Evolutionary conservation across 2,329 filamentous ascomycete genomes (phyloP).

Genomic region (Xylariaceae sp.): DNA sequence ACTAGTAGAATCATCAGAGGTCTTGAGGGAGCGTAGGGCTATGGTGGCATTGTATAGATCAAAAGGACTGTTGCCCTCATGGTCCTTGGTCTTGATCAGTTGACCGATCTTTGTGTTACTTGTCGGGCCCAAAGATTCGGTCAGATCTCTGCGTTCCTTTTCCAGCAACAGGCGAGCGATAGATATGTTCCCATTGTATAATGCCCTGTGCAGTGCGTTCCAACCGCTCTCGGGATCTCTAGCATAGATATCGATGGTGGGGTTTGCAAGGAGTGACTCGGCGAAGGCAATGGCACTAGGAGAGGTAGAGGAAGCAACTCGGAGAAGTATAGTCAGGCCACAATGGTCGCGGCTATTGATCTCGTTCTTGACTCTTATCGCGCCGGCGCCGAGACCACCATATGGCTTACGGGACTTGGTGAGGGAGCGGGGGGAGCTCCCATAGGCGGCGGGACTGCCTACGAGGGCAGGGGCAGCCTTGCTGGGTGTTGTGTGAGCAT

Average conservation of each 20-base stretch:
- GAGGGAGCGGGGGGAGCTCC: constrained; percentile 47
- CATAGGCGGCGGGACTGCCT: constrained; percentile 39
- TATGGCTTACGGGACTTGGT: constrained; percentile 50
- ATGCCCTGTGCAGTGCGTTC: constrained; percentile 87
- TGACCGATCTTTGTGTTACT: constrained; percentile 62
- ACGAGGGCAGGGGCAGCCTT: constrained; percentile 39
- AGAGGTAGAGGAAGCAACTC: constrained; percentile 72
- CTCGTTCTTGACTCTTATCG: constrained; percentile 55
- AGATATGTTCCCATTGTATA: constrained; percentile 85
- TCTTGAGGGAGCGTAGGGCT: constrained; percentile 64
- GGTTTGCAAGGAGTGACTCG: constrained; percentile 73
- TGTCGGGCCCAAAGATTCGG: constrained; percentile 55
- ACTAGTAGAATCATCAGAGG: constrained; percentile 25
- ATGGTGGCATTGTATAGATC: constrained; percentile 90
- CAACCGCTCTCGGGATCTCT: constrained; percentile 92
- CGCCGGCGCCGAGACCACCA: constrained; percentile 41
- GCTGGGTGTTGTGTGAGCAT: constrained; percentile 50
- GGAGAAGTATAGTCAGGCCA: constrained; percentile 79
- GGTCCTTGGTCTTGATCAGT: constrained; percentile 91
- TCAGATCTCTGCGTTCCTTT: constrained; percentile 65
- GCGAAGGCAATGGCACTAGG: constrained; percentile 71
- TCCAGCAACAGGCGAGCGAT: constrained; percentile 79
- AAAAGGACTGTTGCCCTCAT: constrained; percentile 90
- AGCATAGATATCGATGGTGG: constrained; percentile 76
- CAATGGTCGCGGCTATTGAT: constrained; percentile 80